Percentiles rank a stretch among this genome's conserved stretches.
Conservation (phyloP, 352 stramenopile genomes). For the Globisporangium perplexum region DNA sequence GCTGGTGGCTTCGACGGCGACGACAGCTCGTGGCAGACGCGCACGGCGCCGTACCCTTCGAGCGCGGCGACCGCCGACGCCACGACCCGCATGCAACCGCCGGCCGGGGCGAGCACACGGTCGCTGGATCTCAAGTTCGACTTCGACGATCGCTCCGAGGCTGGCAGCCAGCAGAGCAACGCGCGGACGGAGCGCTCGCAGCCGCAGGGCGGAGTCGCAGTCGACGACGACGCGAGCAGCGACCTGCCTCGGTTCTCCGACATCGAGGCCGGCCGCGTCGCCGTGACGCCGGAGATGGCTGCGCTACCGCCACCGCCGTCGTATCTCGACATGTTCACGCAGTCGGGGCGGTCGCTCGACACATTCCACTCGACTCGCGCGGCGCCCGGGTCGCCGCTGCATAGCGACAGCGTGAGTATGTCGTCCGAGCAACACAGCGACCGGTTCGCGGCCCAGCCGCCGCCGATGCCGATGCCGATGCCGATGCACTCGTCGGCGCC, state of each 20-base stretch:
- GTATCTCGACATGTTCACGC: constrained; percentile 34
- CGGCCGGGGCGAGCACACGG: constrained; percentile 19
- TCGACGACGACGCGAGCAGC: background rate
- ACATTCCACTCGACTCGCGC: constrained; percentile 1
- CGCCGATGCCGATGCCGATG: background rate
- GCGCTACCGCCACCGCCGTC: constrained; percentile 27
- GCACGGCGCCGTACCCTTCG: constrained; percentile 8
- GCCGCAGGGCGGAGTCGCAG: background rate
- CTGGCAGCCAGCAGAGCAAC: constrained; percentile 13
- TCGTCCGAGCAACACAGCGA: constrained; percentile 10
- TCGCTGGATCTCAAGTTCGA: constrained; percentile 8
- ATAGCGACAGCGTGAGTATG: constrained; percentile 14
- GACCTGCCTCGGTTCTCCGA: constrained; percentile 33
- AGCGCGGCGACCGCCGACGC: constrained; percentile 2
- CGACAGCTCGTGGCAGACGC: constrained; percentile 12
- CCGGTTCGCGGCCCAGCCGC: background rate
- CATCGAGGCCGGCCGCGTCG: constrained; percentile 26
- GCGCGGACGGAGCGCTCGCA: background rate
- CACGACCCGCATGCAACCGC: constrained; percentile 11
- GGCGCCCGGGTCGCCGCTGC: constrained; percentile 10
- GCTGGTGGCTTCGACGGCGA: background rate
- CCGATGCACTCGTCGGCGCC: background rate
- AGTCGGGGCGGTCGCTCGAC: constrained; percentile 17
- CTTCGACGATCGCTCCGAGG: constrained; percentile 10
- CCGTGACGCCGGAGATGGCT: constrained; percentile 16